Conservation (phyloP, 2,329 filamentous ascomycete species). For the Epichloe uncinata region DNA sequence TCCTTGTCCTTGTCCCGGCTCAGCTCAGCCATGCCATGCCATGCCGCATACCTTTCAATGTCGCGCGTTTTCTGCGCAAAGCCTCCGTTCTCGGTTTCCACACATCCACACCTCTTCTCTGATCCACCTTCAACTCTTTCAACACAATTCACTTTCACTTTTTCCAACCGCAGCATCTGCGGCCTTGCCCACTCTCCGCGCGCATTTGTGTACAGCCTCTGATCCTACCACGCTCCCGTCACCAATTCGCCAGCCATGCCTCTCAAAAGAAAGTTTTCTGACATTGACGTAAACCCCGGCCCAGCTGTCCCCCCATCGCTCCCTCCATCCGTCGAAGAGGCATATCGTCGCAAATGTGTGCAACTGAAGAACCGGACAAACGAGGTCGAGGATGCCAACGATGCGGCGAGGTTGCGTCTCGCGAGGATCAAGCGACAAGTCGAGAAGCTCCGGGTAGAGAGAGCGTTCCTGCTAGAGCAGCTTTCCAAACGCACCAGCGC, state of each 20-base stretch:
- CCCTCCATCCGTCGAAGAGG: slow-evolving; percentile 86
- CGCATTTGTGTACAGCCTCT: neutral
- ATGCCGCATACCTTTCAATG: neutral
- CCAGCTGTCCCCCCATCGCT: slow-evolving; percentile 43
- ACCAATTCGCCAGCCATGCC: slow-evolving; percentile 15
- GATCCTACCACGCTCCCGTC: neutral
- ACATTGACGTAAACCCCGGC: slow-evolving; percentile 20
- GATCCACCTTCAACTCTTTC: no score
- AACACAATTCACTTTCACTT: neutral
- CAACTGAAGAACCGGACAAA: slow-evolving; percentile 82
- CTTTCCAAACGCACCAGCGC: slow-evolving; percentile 60
- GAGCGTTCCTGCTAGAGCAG: slow-evolving; percentile 62
- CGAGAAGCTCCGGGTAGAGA: slow-evolving; percentile 81
- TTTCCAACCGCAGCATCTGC: neutral
- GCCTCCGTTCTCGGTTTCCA: slow-evolving; percentile 2
- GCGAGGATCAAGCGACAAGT: slow-evolving; percentile 70
- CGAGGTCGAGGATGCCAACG: slow-evolving; percentile 86
- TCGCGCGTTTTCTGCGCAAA: neutral
- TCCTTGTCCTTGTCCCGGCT: neutral
- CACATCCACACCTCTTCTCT: no score
- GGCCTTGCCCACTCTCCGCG: no score
- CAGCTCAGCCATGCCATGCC: no score
- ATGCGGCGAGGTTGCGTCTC: slow-evolving; percentile 67
- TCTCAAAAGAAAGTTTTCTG: slow-evolving; percentile 22
- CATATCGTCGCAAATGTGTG: slow-evolving; percentile 93